Evolutionary conservation across 305 asterid genomes (phyloP), one percentile per base, ranked within the genome.

Genomic region (Fraxinus ornus): DNA sequence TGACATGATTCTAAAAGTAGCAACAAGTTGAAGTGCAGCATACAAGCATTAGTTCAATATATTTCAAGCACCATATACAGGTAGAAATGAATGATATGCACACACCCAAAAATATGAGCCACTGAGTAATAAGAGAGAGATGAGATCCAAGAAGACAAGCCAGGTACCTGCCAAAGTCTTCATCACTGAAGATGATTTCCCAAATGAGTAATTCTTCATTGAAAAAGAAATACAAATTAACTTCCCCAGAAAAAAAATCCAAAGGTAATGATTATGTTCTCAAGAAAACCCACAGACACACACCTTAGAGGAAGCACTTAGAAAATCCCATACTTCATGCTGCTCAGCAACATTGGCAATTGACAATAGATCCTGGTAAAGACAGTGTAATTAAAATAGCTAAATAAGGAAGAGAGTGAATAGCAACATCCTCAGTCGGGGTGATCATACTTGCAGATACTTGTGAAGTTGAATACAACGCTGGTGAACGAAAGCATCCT

Each of bases 251-350:
- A 47, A 44, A 44, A 84, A 79, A 81, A 80, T 68, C 80, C 73
- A 22, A 5, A 33, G 77, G 70, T 82, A 73, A 47, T 71, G 75
- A 32, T 68, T 35, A 44, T 64, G 76, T 37, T 78, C 80, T 35
- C 41, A 28, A 21, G 6, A 71, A 77, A 72, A 74, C 78, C 66
- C 9, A 28, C 3, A 79, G 72, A 78, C 72, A 55, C 87, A 78
- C 79, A 95, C 98, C 97, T 93, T 90, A 70, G 98, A 95, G 76
- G 97, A 90, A 78, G 85, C 90, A 72, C 97, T 91, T 84, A 95
- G 86, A 88, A 94, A 94, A 88, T 94, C 97, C 98, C 97, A 93
- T 76, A 95, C 97, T 91, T 95, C 98, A 89, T 92, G 98, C 83
- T 95, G 98, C 92, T 95, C 98, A 75, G 95, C 97, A 82, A 95